Conservation (phyloP, 192 early-diverging fungal species). For the Chytriomyces sp. region DNA sequence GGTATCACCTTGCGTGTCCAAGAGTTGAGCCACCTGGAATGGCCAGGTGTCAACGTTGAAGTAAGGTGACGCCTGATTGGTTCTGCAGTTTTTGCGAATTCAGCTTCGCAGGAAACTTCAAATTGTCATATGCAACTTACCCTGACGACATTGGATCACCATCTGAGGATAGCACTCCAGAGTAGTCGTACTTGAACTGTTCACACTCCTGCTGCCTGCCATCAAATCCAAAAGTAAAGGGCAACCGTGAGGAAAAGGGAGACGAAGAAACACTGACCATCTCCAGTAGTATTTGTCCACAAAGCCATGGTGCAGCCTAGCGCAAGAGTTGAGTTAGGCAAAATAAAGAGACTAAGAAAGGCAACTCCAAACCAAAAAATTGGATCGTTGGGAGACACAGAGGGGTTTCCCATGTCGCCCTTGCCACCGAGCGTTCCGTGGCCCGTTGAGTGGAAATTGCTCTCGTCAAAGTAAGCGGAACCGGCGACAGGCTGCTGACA, state of each 20-base stretch:
- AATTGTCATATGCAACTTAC: too few relatives aligned
- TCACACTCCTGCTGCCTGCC: slow-evolving; percentile 11
- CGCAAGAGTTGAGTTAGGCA: neutral
- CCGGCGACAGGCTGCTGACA: neutral
- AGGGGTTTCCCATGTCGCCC: neutral
- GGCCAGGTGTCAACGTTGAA: slow-evolving; percentile 5
- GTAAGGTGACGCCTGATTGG: neutral
- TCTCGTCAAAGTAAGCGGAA: neutral
- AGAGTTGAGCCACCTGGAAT: neutral
- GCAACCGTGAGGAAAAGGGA: too few relatives aligned
- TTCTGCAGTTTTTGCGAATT: too few relatives aligned
- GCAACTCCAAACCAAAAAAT: neutral
- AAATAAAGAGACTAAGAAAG: neutral
- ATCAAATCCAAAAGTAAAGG: too few relatives aligned
- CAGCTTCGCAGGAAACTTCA: too few relatives aligned
- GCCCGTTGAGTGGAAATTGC: neutral
- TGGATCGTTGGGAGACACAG: slow-evolving; percentile 7
- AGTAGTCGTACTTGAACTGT: neutral
- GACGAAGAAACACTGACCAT: too few relatives aligned
- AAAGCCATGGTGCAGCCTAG: slow-evolving; percentile 28
- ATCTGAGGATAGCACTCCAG: neutral
- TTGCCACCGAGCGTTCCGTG: slow-evolving; percentile 3
- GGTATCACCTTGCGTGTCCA: slow-evolving; percentile 4
- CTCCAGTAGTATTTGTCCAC: slow-evolving; percentile 34
- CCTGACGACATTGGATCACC: neutral